A percentile compares a stretch with the other conserved stretches of the same genome.
Evolutionary conservation across 805 yeast genomes (phyloP).

Genomic region (Lipomyces anomalus): DNA sequence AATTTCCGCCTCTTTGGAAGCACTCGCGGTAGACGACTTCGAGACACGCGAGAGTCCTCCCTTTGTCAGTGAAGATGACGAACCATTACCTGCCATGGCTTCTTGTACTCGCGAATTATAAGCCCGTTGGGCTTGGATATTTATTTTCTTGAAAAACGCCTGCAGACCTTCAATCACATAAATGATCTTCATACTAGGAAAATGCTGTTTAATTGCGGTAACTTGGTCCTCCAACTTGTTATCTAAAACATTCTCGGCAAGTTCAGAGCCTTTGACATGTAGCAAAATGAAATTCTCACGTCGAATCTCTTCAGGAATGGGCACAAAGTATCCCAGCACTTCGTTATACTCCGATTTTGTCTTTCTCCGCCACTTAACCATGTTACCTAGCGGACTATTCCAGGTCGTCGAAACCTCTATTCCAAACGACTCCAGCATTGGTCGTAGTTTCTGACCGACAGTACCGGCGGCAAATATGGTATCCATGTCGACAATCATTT

Average conservation of each 20-base stretch:
- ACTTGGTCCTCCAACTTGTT: constrained; percentile 2
- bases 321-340: constrained; percentile 17
- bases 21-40: not conserved
- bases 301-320: constrained; percentile 19
- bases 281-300: constrained; percentile 11
- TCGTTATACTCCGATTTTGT: constrained; percentile 11
- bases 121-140: constrained; percentile 9
- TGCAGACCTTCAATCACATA: constrained; percentile 21
- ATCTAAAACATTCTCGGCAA: constrained; percentile 14
- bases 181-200: constrained; percentile 7
- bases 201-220: constrained; percentile 1
- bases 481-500: constrained; percentile 23
- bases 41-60: not conserved
- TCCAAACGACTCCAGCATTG: constrained; percentile 1
- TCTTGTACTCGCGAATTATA: constrained; percentile 12
- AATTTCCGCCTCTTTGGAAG: constrained; percentile 2
- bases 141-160: constrained; percentile 4
- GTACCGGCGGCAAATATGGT: constrained; percentile 5
- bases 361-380: constrained; percentile 21
- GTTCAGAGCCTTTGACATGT: constrained; percentile 10
- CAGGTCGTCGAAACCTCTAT: constrained; percentile 7
- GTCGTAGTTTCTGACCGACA: constrained; percentile 9
- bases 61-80: too few relatives aligned
- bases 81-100: constrained; percentile 3
- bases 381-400: constrained; percentile 13